A percentile compares a stretch with the other conserved stretches of the same genome.
These are phyloP conservation scores for Knoxdaviesia proteae DNA, from an alignment of 2,329 filamentous ascomycete species.

Conservation along the genomic window DNA sequence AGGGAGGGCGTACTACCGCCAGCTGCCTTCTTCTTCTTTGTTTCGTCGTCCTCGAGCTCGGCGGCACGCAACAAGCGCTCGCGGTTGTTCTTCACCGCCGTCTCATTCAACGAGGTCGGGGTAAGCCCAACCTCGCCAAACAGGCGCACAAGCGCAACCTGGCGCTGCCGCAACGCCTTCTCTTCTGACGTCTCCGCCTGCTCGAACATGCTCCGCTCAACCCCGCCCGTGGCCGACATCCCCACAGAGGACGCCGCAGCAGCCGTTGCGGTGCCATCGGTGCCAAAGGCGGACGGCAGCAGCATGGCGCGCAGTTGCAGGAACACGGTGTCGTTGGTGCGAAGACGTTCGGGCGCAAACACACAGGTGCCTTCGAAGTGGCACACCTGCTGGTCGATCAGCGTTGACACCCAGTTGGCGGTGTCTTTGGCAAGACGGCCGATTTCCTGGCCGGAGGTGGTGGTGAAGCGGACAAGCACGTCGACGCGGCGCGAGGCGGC, in stretches of 20 bases:
- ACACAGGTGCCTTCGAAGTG: constrained; percentile 74
- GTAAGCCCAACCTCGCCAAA: constrained; percentile 76
- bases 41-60: constrained; percentile 64
- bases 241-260: constrained; percentile 30
- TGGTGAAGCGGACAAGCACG: constrained; percentile 81
- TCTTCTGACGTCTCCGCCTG: constrained; percentile 74
- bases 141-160: constrained; percentile 71
- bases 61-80: constrained; percentile 71
- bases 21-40: constrained; percentile 25
- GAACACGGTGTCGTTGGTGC: constrained; percentile 88
- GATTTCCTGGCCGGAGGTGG: constrained; percentile 56
- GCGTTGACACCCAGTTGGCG: constrained; percentile 75
- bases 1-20: not conserved
- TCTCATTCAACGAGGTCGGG: constrained; percentile 53
- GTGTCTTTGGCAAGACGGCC: constrained; percentile 72
- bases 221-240: constrained; percentile 27
- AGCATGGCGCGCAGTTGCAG: constrained; percentile 68
- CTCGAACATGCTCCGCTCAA: constrained; percentile 56
- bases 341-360: constrained; percentile 64
- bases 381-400: constrained; percentile 81
- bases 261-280: not conserved
- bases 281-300: constrained; percentile 40
- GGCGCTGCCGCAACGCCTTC: constrained; percentile 59
- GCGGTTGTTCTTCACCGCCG: constrained; percentile 58
- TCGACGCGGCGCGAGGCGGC: constrained; percentile 51